A percentile compares a stretch with the other conserved stretches of the same genome.
Conservation (phyloP, 2,329 filamentous ascomycete genomes). For the Alternaria triticimaculans region DNA sequence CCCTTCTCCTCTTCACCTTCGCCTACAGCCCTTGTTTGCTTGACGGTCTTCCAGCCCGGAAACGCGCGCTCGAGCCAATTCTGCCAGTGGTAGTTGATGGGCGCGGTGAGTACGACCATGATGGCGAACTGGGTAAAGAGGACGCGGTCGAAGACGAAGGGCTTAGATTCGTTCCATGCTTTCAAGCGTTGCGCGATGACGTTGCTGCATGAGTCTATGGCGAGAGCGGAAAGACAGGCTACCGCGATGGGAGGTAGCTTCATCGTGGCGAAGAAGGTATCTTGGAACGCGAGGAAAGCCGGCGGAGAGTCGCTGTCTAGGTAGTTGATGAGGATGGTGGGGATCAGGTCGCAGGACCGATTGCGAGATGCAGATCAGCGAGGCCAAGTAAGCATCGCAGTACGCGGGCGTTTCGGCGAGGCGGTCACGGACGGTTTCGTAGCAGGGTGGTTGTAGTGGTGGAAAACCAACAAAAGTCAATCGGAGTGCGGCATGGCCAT, state of each 20-base stretch:
- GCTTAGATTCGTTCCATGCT: conserved; percentile 42
- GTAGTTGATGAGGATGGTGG: neutral
- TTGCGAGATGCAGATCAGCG: conserved; percentile 6
- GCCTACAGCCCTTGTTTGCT: conserved; percentile 19
- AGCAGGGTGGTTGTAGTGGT: neutral
- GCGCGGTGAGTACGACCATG: conserved; percentile 74
- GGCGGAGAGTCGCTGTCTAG: neutral
- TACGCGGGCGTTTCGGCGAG: neutral
- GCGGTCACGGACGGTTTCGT: neutral
- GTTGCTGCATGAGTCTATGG: conserved; percentile 48
- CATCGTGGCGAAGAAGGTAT: conserved; percentile 17
- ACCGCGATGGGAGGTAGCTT: conserved; percentile 42
- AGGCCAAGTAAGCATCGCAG: neutral
- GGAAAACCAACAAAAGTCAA: neutral
- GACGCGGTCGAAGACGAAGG: conserved; percentile 47
- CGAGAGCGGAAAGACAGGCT: conserved; percentile 44
- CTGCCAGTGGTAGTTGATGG: conserved; percentile 89
- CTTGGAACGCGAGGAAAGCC: neutral
- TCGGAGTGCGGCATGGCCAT: conserved; percentile 1
- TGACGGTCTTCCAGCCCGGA: conserved; percentile 61
- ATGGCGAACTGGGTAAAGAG: conserved; percentile 54
- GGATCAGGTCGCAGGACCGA: neutral
- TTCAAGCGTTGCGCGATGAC: conserved; percentile 47
- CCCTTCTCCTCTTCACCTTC: conserved; percentile 40
- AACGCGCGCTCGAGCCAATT: conserved; percentile 76